Evolutionary conservation across 345 rosid genomes (phyloP), one percentile per base, ranked within the genome.

Genomic region (Firmiana major): DNA sequence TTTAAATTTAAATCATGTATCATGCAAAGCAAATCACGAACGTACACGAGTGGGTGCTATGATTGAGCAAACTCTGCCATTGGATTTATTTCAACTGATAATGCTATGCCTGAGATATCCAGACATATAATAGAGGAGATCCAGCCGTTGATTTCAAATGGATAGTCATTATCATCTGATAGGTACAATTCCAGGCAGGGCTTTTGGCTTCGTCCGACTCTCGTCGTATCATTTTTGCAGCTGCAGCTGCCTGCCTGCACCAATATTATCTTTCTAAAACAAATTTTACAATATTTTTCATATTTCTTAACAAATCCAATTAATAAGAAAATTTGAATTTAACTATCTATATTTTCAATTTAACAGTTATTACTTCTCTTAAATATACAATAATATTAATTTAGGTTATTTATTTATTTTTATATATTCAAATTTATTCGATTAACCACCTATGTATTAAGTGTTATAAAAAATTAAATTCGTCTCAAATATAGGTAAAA

Each of bases 101-200:
- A 26, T 7, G 40, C 17, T 15, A 16, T 36, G 71, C 58, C 40
- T 24, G 12, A 22, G 26, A 48, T 45, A 12, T 16, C 49, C 76
- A 46, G 79, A 76, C 79, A 64, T 48, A 24, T 0, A 79, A 78
- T 63, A 64, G 60, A 48, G 28, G 28, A 62, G 71, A 89, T 90
- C 87, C 4, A 69, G 84, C 90, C 92, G 72, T 80, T 80, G 77
- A 74, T 83, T 86, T 83, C 79, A 83, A 87, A 81, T 67, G 42
- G 68, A 72, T 24, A 62, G 90, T 88, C 85, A 21, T 77, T 72
- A 55, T 83, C 87, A 72, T 38, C 7, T 79, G 84, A 87, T 68
- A 53, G 81, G 40, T 67, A 84, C 86, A 75, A 79, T 46, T 84
- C 84, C 80, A 83, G 79, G 71, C 49, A 75, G 78, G 79, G 66